Conservation (phyloP, 345 rosid genomes). For the Acer negundo region DNA sequence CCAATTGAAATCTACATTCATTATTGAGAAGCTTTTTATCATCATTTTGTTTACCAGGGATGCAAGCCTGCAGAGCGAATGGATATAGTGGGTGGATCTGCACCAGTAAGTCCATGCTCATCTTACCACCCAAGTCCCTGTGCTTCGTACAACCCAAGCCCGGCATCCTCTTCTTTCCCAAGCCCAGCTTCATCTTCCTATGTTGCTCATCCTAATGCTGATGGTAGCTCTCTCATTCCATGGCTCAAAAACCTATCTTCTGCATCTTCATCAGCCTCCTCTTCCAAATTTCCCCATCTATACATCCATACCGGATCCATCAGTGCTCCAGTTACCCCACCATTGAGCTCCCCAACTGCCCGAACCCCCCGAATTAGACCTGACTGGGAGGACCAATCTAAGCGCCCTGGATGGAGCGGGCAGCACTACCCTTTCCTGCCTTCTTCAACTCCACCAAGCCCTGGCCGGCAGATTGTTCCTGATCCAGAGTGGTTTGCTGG, state of each 20-base stretch:
- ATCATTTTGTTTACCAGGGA: conserved; percentile 54
- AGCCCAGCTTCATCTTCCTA: conserved; percentile 82
- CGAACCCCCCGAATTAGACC: conserved; percentile 69
- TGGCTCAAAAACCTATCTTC: conserved; percentile 96
- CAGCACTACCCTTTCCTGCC: conserved; percentile 57
- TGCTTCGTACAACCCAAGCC: conserved; percentile 84
- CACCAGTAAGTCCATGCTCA: conserved; percentile 76
- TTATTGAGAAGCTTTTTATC: neutral
- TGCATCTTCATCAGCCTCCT: conserved; percentile 81
- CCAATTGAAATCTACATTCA: neutral
- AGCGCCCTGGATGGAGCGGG: conserved; percentile 46
- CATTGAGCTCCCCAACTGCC: conserved; percentile 90
- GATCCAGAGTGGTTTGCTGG: conserved; percentile 90
- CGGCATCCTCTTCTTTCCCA: conserved; percentile 83
- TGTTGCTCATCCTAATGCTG: conserved; percentile 58
- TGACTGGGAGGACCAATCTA: conserved; percentile 70
- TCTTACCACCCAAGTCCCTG: conserved; percentile 82
- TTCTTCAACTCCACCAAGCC: conserved; percentile 96
- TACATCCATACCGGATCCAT: conserved; percentile 83
- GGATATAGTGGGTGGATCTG: conserved; percentile 73
- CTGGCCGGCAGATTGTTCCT: conserved; percentile 73
- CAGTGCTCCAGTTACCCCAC: conserved; percentile 99
- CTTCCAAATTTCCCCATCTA: conserved; percentile 68
- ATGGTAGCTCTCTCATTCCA: conserved; percentile 80
- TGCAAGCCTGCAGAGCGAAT: conserved; percentile 80